Base-by-base conservation (phyloP, 164 flowering plant species). In the Dillenia turbinata region DNA sequence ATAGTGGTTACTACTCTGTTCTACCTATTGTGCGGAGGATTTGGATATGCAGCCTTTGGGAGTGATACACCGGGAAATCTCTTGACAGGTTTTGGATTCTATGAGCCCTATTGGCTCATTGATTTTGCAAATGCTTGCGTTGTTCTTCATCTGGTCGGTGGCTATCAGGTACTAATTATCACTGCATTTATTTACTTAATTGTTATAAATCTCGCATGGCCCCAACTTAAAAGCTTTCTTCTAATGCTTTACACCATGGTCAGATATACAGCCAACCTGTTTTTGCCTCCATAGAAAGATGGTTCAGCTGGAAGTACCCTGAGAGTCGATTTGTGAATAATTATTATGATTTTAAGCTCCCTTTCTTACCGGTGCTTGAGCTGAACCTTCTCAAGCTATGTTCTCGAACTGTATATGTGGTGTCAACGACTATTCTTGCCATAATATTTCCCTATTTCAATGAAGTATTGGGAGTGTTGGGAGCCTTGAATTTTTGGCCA, bases 21-120 rank as follows among this genome's bases (percentile, higher is more conserved):
- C 77, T 88, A 85, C 64, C 81, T 88, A 61, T 80, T 77, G 52
- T 88, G 94, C 64, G 90, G 86, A 61, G 71, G 89, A 69, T 79
- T 85, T 43, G 94, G 94, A n/a, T 88, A 88, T 69, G 90, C 87
- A 16, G 87, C 94, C 57, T 88, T 88, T 47, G 94, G 90, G 50
- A 47, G 76, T 54, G 48, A 61, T 12, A 78, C 94, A 5, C 90
- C 90, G 0, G 94, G 94, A 43, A 84, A 85, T 62, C 78, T 88
- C 57, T 67, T 88, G 74, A 85, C 86, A 14, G 90, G 90, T 14
- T 82, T 85, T 33, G 89, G 85, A 47, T 82, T 84, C 62, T 84
- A 75, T 45, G 92, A 83, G 59, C 86, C 86, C 1, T 83, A 65
- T 53, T 87, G 89, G 89, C 85, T 87, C 48, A 54, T 80, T 10